Base-by-base conservation (phyloP, 306 rosid species). In the Sphenostylis stenocarpa region DNA sequence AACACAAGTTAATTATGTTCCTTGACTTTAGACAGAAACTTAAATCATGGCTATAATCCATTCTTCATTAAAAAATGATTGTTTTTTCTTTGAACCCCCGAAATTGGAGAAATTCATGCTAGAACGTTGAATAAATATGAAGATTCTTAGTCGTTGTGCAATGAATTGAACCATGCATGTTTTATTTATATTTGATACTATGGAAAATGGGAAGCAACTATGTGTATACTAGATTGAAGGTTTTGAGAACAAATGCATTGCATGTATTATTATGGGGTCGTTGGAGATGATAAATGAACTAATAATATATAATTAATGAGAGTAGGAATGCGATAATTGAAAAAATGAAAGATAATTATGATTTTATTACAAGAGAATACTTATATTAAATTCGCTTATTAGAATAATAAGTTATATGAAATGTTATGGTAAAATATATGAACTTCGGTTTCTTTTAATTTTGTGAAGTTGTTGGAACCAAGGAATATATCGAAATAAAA, bases 191-290 rank as follows among this genome's bases (percentile, higher is more conserved):
- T 38, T 38, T 43, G 36, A 12, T 38, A 65, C 2, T 5, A 43
- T 26, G 28, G 64, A 48, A 66, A 56, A 68, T 77, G 76, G 78
- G 78, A 51, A 28, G 65, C 71, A 14, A 74, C 84, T 74, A 73
- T 21, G 66, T 17, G 12, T 28, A 65, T 8, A 21, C 34, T 33
- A 34, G 75, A n/a, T n/a, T n/a, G 64, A 48, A 58, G 14, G 39
- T 39, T 65, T 23, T 58, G 76, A 9, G 75, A 48, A 66, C 29
- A 58, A 65, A 69, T 68, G 26, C 76, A 69, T 29, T 61, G 82
- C 74, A 64, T 72, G 69, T 0, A 47, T 16, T 39, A 26, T 44
- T 63, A 65, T 73, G 28, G 16, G 61, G 61, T 63, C 8, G 83
- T 65, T 38, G 19, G 33, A 65, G 7, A 64, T 65, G 34, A 39